Evolutionary conservation across 805 yeast genomes (phyloP), one percentile per base, ranked within the genome.

Genomic region (Saccharomycopsis fibuligera): DNA sequence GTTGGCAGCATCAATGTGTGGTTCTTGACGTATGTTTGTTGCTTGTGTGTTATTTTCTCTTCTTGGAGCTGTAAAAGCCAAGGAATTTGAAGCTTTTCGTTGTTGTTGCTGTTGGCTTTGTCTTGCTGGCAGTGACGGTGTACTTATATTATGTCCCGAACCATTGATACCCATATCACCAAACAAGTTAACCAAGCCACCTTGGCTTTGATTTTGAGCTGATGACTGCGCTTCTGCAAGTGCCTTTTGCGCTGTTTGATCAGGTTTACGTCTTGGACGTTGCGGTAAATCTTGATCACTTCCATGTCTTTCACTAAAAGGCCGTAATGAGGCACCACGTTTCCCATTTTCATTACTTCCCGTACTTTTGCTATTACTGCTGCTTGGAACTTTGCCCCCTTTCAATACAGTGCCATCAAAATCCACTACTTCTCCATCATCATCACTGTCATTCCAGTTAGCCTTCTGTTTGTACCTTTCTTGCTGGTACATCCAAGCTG

Each of bases 401-500:
- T 39, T 36, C n/a, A 52, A 21, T 5, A 52, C 43, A 12, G 51
- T 38, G 2, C 53, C 51, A 35, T 52, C 55, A 45, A 52, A 52
- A 36, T 52, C 55, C 17, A 49, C 39, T 5, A 44, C 40, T 14
- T 72, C 77, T 12, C 72, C 68, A 45, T 72, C 78, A 1, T 69
- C 66, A 1, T 76, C 76, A 48, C 72, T 76, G 27, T 74, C 73
- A 19, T 67, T 70, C 35, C 57, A 69, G 2, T 71, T 69, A 16
- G 67, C 66, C 48, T 54, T 49, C 5, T 45, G 47, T 38, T 70
- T 75, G 56, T 81, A 73, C 56, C 58, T 67, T 12, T 65, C 68
- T 56, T 76, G 81, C 51, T 77, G 74, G 49, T 68, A 72, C 89
- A 86, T 81, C 95, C 95, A 86, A 1, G 81, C 78, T 0, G 95